Percentiles rank a stretch among this genome's conserved stretches.
These are phyloP conservation scores for Capronia americana DNA, from an alignment of 2,329 filamentous ascomycete genomes.

Conservation along the genomic window DNA sequence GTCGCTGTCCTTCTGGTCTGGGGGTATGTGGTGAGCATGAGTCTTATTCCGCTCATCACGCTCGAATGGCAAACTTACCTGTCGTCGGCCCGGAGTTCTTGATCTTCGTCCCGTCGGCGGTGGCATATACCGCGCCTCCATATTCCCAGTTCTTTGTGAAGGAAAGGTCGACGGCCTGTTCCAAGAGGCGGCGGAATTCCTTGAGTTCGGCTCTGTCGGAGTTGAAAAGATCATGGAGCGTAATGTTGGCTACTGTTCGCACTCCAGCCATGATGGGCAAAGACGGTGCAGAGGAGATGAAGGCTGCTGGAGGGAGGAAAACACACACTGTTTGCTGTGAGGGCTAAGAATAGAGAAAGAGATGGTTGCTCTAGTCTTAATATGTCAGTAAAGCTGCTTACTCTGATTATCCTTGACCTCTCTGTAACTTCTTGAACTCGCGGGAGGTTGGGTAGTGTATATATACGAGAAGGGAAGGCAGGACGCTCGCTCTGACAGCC, in stretches of 20 bases:
- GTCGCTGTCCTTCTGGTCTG: background rate
- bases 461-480: background rate
- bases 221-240: slow-evolving; percentile 2
- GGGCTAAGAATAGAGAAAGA: background rate
- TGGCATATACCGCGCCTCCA: background rate
- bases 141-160: background rate
- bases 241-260: background rate
- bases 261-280: background rate
- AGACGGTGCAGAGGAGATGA: background rate
- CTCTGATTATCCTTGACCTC: background rate
- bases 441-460: background rate
- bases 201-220: background rate
- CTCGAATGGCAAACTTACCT: background rate
- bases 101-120: background rate
- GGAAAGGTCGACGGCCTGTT: background rate
- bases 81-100: background rate
- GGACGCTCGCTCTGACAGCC: background rate
- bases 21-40: background rate
- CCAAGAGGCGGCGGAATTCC: background rate
- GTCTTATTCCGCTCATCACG: background rate
- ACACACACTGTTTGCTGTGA: no score
- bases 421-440: background rate
- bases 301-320: background rate
- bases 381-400: background rate
- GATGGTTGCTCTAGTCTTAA: background rate